Evolutionary conservation across 768 basidiomycete species (phyloP), one percentile per base, ranked within the genome.

Genomic region (Pulveroboletus sp.): DNA sequence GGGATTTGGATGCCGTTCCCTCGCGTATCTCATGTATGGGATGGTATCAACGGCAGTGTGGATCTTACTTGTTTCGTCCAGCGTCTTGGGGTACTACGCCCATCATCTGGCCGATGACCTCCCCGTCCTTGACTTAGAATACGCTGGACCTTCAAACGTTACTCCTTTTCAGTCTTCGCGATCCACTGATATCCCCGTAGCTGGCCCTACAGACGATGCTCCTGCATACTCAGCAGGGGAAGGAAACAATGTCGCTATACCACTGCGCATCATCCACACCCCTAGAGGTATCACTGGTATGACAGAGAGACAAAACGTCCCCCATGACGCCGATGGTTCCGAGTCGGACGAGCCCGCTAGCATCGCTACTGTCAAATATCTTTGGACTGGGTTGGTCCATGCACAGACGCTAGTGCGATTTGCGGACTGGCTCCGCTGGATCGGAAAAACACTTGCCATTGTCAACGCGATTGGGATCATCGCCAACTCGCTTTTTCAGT

Each of bases 1-100:
- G 63, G 62, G 64, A 16, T 25, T 72, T 2, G 71, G 70, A 11
- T 72, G 71, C 37, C 68, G 69, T 45, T 71, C 69, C 3, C 49
- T 55, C 0, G 56, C 61, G 1, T 71, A 70, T 43, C 20, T 69
- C 31, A 36, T 63, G 14, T 71, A 69, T 12, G 71, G 57, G 2
- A 13, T 31, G 6, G 1, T 60, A 6, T 66, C 71, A 1, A 72
- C 66, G 2, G 1, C 48, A 0, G 56, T 66, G 12, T 71, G 70
- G 69, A 19, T 59, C 7, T 12, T 68, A 2, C 58, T 71, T 11
- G 51, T 72, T 11, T 16, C 33, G 2, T 69, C 70, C 33, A 72
- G 64, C 47, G 1, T 49, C 1, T 50, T 64, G 17, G 62, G 55
- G 35, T 57, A 66, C 40, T 56, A 58, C 23, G 54, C 49, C n/a